Percentiles rank a stretch among this genome's conserved stretches.
Evolutionary conservation across 2,329 filamentous ascomycete genomes (phyloP).

Genomic region (Hymenoscyphus occultus): DNA sequence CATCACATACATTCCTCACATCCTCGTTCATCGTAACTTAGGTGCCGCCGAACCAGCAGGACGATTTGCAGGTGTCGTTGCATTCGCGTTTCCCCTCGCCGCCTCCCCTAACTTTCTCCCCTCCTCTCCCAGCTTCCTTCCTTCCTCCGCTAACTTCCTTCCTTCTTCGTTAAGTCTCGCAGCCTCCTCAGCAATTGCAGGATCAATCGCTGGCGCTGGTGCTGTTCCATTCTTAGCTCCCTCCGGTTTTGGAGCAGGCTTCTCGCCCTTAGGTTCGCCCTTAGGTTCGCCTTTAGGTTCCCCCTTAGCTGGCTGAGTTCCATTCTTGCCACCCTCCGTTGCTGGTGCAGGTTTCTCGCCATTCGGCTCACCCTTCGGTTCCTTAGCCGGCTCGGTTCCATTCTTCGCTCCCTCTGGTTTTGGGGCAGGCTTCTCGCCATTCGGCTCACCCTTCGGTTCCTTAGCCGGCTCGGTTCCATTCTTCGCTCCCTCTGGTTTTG

Average conservation of each 20-base stretch:
- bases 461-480: background rate
- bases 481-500: background rate
- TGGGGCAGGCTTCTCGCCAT: too few relatives aligned
- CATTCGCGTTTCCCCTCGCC: too few relatives aligned
- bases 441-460: too few relatives aligned
- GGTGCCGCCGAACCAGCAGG: too few relatives aligned
- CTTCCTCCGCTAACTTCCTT: background rate
- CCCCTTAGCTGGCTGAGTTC: background rate
- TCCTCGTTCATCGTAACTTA: too few relatives aligned
- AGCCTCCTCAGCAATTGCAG: background rate
- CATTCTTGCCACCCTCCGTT: background rate
- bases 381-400: background rate
- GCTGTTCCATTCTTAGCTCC: background rate
- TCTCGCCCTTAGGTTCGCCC: background rate
- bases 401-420: background rate
- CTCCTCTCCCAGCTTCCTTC: background rate
- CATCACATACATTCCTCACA: too few relatives aligned
- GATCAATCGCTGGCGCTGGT: too few relatives aligned
- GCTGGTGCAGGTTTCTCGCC: too few relatives aligned
- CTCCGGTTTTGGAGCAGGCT: background rate
- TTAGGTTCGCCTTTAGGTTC: too few relatives aligned
- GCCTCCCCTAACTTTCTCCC: background rate
- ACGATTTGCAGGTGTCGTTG: too few relatives aligned
- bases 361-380: too few relatives aligned
- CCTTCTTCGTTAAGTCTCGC: background rate